Conservation (phyloP, 163 green algal genomes). For the Volvox carteri region DNA sequence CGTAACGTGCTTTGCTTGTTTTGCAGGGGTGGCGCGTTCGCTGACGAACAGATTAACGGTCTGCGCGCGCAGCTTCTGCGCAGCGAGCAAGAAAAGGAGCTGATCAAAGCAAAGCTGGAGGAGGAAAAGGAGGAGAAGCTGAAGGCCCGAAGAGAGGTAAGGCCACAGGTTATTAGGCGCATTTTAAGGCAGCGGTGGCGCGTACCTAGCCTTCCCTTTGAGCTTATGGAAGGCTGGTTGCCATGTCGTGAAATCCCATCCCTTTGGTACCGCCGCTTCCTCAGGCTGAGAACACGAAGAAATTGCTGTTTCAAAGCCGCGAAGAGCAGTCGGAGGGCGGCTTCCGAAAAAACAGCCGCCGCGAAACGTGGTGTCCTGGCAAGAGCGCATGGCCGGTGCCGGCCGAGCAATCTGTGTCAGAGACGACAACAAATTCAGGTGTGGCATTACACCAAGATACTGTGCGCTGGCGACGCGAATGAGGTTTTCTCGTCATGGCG, state of each 20-base stretch:
- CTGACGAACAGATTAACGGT: slow-evolving; percentile 83
- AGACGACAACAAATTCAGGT: slow-evolving; percentile 29
- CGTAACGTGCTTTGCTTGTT: neutral
- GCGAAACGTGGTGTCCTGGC: slow-evolving; percentile 76
- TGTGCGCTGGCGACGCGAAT: no score
- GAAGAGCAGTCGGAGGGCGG: neutral
- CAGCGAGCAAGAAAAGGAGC: slow-evolving; percentile 90
- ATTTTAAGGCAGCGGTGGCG: no score
- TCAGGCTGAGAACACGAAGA: slow-evolving; percentile 71
- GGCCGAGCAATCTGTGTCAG: neutral
- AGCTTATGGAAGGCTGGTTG: no score
- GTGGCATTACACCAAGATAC: neutral
- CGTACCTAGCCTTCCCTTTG: no score
- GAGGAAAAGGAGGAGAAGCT: slow-evolving; percentile 85
- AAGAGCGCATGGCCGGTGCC: slow-evolving; percentile 63
- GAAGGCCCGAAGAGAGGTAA: slow-evolving; percentile 67
- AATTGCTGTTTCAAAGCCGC: slow-evolving; percentile 70
- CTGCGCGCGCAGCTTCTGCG: slow-evolving; percentile 87
- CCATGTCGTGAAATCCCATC: no score
- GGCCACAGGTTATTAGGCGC: no score
- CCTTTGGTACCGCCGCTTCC: no score
- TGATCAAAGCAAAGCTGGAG: slow-evolving; percentile 83
- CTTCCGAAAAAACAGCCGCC: slow-evolving; percentile 57
- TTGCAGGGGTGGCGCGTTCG: slow-evolving; percentile 53
- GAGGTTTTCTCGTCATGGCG: no score